Percentiles rank a stretch among this genome's conserved stretches.
phyloP scores from a whole-genome alignment of 768 basidiomycete species.

The Mycena rebaudengoi region DNA sequence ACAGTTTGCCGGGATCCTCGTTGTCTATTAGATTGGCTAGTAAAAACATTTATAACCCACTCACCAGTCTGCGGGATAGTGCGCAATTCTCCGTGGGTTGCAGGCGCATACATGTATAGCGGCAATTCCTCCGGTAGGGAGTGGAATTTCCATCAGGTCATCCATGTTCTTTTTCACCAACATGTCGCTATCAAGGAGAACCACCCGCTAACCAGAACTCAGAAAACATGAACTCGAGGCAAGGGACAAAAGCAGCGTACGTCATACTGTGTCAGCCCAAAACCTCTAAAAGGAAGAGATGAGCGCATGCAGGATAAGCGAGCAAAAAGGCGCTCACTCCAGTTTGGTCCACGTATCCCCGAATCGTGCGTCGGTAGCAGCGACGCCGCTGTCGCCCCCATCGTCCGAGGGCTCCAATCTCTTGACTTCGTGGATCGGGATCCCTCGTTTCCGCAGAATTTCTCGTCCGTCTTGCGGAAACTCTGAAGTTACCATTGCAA shows the following conservation, averaged over 20 bases:
- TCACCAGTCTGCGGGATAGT: slow-evolving; percentile 92
- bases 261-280: slow-evolving; percentile 74
- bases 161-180: slow-evolving; percentile 86
- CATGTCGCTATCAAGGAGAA: slow-evolving; percentile 92
- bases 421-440: slow-evolving; percentile 67
- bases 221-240: slow-evolving; percentile 9
- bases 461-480: slow-evolving; percentile 60
- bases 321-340: slow-evolving; percentile 42
- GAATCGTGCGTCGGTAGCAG: slow-evolving; percentile 61
- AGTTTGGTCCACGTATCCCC: slow-evolving; percentile 79
- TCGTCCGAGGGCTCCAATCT: slow-evolving; percentile 60
- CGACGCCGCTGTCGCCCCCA: slow-evolving; percentile 47
- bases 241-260: slow-evolving; percentile 45
- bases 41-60: slow-evolving; percentile 33
- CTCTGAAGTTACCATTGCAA: slow-evolving; percentile 77
- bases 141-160: slow-evolving; percentile 64
- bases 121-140: slow-evolving; percentile 80
- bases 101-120: slow-evolving; percentile 93
- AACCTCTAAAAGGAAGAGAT: slow-evolving; percentile 52
- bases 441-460: slow-evolving; percentile 61
- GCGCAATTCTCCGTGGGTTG: slow-evolving; percentile 84
- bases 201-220: slow-evolving; percentile 62
- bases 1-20: slow-evolving; percentile 93
- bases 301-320: background rate
- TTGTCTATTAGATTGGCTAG: slow-evolving; percentile 20